Base-by-base conservation (phyloP, 108 stramenopile species). In the Nitzschia sp. region DNA sequence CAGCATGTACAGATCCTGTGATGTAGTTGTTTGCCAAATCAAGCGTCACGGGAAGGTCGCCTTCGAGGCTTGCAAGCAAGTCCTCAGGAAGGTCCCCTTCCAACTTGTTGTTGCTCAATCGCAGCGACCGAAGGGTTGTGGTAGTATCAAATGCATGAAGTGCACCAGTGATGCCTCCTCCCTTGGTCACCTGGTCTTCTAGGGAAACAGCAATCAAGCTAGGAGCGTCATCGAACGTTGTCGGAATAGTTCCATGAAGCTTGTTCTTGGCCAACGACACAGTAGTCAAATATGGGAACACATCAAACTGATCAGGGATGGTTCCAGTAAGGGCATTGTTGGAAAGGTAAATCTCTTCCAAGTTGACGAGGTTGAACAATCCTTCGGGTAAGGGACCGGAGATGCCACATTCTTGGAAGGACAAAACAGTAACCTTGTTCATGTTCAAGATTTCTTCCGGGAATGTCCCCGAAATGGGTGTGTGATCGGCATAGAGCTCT, bases 21-120 rank as follows among this genome's bases (percentile, higher is more conserved):
- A 85, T 53, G 17, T 77, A 63, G 58, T 85, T 85, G 57, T 76
- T 65, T 26, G 66, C 61, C 20, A 75, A 34, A 63, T 76, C 75
- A 6, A 76, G 76, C 59, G 51, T 41, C 14, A 53, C 29, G 0
- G 53, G 65, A 0, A 76, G 39, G 40, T 76, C 53, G 24, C 53
- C 53, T 7, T 64, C 67, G 29, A 70, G 15, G 11, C 60, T 58
- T 40, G 29, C 50, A 10, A 85, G 41, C 22, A 81, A 63, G 26
- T 76, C 53, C 21, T 53, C 57, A 38, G 73, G 70, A 7, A 62
- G 24, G 55, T 25, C 39, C 15, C 51, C 64, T 37, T 72, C 66
- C 22, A 76, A 51, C 63, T 54, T 60, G 72, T 73, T 73, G 24
- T 25, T 46, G 17, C 48, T 53, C 50, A 63, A 37, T 37, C 62